Evolutionary conservation across 805 yeast species (phyloP), one percentile per base, ranked within the genome.

Genomic region (Metschnikowia continentalis): DNA sequence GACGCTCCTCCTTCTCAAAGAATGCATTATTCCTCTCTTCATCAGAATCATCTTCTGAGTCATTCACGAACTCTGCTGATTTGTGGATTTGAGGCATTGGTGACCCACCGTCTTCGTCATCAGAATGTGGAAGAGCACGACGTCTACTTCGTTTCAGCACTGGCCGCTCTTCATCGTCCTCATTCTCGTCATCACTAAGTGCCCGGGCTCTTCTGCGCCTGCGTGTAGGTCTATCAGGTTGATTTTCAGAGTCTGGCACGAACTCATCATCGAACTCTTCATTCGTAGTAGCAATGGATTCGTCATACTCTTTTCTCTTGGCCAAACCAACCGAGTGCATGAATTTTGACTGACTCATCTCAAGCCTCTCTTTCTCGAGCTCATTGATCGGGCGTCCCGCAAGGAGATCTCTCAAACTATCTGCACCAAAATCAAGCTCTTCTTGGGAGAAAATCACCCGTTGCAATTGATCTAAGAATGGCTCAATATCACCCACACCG

Each of bases 31-130:
- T 80, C 38, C 72, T 71, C 43, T 82, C 88, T 13, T 74, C 81
- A 58, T 83, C 88, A 5, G 80, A 73, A 10, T 77, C 83, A 58
- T 83, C 88, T 61, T 84, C 90, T 2, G 88, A 82, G 47, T 78
- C 84, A 46, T 71, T 71, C 42, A 85, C 77, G 55, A 67, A 78
- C 49, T 78, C 82, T 3, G 83, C 67, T 1, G 90, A 84, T 23
- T 47, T 47, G n/a, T 22, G 17, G n/a, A 51, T 35, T 8, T 38
- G 20, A 7, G 32, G 30, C 33, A n/a, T 11, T n/a, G 44, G 42
- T 35, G 43, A 35, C 22, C 8, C 46, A 13, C 32, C 46, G n/a
- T 17, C 36, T 14, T 42, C 46, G 10, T 38, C 47, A 30, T 49
- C 49, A 30, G 47, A 35, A 32, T 35, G 48, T 5, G 32, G 44